Evolutionary conservation across 1,284 basidiomycete species (phyloP).

Genomic region (Paramarasmius palmivorus): DNA sequence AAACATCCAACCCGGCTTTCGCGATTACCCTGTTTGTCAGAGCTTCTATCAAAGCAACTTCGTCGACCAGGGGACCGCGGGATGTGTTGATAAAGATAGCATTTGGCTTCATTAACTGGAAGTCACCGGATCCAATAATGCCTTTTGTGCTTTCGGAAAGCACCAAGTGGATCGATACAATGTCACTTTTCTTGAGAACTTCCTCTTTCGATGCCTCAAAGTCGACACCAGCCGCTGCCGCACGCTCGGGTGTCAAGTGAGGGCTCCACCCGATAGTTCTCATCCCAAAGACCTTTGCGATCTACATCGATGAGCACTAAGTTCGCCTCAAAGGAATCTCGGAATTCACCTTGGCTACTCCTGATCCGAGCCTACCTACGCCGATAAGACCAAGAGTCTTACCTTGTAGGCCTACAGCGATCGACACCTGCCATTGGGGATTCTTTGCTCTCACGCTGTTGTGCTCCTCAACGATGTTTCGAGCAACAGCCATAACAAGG

Average conservation of each 20-base stretch:
- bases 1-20: slow-evolving; percentile 60
- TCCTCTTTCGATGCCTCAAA: slow-evolving; percentile 50
- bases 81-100: slow-evolving; percentile 67
- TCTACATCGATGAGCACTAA: slow-evolving; percentile 28
- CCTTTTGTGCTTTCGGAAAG: slow-evolving; percentile 50
- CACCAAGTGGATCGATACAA: slow-evolving; percentile 63
- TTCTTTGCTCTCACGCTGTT: slow-evolving; percentile 47
- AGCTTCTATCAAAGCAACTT: slow-evolving; percentile 49
- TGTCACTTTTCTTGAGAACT: slow-evolving; percentile 52
- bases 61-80: slow-evolving; percentile 61
- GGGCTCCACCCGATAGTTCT: slow-evolving; percentile 65
- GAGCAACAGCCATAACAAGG: slow-evolving; percentile 57
- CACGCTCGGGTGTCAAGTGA: slow-evolving; percentile 58
- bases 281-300: slow-evolving; percentile 63
- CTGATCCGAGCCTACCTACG: slow-evolving; percentile 53
- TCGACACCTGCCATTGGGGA: slow-evolving; percentile 54
- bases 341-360: slow-evolving; percentile 43
- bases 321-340: not conserved
- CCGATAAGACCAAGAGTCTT: slow-evolving; percentile 61
- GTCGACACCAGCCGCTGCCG: slow-evolving; percentile 49
- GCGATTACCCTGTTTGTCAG: slow-evolving; percentile 50
- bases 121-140: slow-evolving; percentile 46
- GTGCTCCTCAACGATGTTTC: slow-evolving; percentile 54
- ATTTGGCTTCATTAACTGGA: slow-evolving; percentile 52
- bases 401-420: slow-evolving; percentile 54